Conservation (phyloP, 1,284 basidiomycete species). For the Moniliella sp. region DNA sequence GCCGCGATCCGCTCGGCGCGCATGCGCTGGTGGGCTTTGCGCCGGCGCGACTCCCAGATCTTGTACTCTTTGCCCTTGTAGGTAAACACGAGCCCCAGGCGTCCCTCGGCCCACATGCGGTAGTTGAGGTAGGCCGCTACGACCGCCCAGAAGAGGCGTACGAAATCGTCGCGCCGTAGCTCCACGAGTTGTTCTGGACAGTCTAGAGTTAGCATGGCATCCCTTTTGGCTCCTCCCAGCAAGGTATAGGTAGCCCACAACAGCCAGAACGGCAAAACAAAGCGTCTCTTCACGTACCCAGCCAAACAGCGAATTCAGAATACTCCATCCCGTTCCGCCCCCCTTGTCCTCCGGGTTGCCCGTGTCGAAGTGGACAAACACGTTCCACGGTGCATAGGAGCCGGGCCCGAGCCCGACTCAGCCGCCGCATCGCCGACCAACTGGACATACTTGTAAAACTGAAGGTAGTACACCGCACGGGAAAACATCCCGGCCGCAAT, state of each 20-base stretch:
- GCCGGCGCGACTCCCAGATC: too few relatives aligned
- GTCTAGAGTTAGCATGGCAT: neutral
- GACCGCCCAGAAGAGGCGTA: constrained; percentile 20
- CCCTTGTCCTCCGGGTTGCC: constrained; percentile 47
- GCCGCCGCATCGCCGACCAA: constrained; percentile 21
- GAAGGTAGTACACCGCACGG: constrained; percentile 19
- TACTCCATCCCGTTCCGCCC: constrained; percentile 26
- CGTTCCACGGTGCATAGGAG: constrained; percentile 13
- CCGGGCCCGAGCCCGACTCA: constrained; percentile 19
- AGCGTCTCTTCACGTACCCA: constrained; percentile 21
- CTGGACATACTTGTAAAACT: constrained; percentile 21
- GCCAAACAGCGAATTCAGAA: constrained; percentile 23
- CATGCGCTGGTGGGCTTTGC: too few relatives aligned
- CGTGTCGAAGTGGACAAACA: constrained; percentile 51
- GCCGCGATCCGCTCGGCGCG: too few relatives aligned
- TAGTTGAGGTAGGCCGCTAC: constrained; percentile 14
- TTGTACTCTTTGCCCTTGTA: too few relatives aligned
- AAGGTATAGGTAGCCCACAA: neutral
- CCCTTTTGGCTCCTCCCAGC: neutral
- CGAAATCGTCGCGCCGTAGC: constrained; percentile 14
- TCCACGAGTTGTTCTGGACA: constrained; percentile 4
- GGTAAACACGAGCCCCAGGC: constrained; percentile 4
- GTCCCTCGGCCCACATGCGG: constrained; percentile 12
- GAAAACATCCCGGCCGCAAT: constrained; percentile 26
- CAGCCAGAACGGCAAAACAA: neutral